phyloP scores from a whole-genome alignment of 2,329 filamentous ascomycete species.

The Verticillium longisporum region DNA sequence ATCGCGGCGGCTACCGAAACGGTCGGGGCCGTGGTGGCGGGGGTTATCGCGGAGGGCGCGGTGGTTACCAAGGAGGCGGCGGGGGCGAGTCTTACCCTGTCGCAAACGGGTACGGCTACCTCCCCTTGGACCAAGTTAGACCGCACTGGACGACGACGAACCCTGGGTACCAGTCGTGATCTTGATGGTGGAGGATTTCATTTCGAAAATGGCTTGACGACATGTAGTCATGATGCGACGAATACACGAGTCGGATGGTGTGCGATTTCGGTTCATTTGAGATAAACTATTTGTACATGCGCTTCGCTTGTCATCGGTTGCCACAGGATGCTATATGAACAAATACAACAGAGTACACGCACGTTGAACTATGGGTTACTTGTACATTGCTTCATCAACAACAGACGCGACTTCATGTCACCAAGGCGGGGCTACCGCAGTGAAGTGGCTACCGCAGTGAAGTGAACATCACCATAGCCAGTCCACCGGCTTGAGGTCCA shows the following conservation, averaged over 20 bases:
- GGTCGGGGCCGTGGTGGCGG: conserved; percentile 4
- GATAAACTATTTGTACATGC: neutral
- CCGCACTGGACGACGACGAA: conserved; percentile 7
- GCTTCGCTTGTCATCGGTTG: too few species aligned
- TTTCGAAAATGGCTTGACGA: neutral
- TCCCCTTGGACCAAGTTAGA: neutral
- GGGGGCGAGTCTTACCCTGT: neutral
- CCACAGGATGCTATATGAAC: too few species aligned
- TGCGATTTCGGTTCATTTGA: neutral
- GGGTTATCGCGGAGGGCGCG: neutral
- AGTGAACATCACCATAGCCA: neutral
- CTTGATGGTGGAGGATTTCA: neutral
- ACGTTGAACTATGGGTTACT: too few species aligned
- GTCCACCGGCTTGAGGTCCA: neutral
- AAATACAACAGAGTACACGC: too few species aligned
- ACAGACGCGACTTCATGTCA: too few species aligned
- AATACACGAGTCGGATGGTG: neutral
- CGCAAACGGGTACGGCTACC: neutral
- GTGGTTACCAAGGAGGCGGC: conserved; percentile 1
- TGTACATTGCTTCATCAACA: neutral
- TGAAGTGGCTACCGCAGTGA: too few species aligned
- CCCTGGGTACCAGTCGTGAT: neutral
- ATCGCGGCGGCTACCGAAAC: conserved; percentile 1
- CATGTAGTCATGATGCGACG: neutral
- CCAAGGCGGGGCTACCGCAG: too few species aligned